phyloP scores from a whole-genome alignment of 2,329 filamentous ascomycete species.

The Aureobasidium namibiae region DNA sequence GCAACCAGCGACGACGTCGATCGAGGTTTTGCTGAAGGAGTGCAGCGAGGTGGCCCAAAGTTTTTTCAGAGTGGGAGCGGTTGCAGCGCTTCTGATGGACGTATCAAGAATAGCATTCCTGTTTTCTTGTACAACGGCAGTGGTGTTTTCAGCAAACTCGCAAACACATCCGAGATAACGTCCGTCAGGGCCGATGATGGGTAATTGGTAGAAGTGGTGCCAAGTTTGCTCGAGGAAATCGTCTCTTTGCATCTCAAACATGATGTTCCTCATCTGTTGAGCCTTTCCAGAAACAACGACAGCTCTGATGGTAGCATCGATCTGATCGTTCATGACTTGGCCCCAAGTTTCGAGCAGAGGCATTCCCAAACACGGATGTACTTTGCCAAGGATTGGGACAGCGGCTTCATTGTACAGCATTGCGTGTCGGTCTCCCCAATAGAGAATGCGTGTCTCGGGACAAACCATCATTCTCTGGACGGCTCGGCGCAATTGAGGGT shows the following conservation, averaged over 20 bases:
- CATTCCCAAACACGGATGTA: conserved; percentile 19
- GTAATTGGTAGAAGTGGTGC: conserved; percentile 23
- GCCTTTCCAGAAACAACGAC: neutral
- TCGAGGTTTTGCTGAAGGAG: neutral
- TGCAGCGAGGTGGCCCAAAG: neutral
- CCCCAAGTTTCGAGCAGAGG: conserved; percentile 15
- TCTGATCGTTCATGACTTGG: neutral
- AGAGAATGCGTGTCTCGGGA: conserved; percentile 22
- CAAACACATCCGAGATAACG: conserved; percentile 11
- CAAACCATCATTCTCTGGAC: conserved; percentile 23
- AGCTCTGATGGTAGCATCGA: neutral
- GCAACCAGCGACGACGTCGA: neutral
- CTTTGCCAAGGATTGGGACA: conserved; percentile 23
- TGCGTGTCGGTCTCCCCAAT: conserved; percentile 24
- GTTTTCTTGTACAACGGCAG: neutral
- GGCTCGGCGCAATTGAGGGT: conserved; percentile 18
- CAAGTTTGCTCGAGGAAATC: conserved; percentile 24
- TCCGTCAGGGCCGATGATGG: conserved; percentile 17
- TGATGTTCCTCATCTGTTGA: neutral
- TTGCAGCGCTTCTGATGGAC: neutral
- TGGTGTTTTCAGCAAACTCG: conserved; percentile 11
- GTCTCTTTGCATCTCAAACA: conserved; percentile 2
- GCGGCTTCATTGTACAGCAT: conserved; percentile 32
- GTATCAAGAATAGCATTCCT: neutral
- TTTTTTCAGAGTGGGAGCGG: neutral